Percentiles rank a stretch among this genome's conserved stretches.
Conservation (phyloP, 805 yeast genomes). For the Blastobotrys muscicola region DNA sequence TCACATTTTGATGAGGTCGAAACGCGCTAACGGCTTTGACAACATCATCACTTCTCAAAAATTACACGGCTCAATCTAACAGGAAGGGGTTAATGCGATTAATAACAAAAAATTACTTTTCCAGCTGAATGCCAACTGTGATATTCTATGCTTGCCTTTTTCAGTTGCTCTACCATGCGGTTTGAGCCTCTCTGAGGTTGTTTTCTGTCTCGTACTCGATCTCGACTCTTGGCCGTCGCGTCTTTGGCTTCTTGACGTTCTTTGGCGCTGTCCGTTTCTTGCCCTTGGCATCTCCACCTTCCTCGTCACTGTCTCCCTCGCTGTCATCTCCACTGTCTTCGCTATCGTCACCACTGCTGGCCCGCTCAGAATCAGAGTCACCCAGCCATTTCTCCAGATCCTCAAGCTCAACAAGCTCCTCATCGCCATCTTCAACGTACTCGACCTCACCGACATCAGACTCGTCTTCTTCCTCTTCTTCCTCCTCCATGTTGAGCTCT, state of each 20-base stretch:
- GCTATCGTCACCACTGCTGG: slow-evolving; percentile 9
- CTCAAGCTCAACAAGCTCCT: slow-evolving; percentile 84
- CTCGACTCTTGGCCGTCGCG: slow-evolving; percentile 17
- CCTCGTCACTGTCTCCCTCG: slow-evolving; percentile 28
- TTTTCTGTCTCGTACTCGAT: slow-evolving; percentile 22
- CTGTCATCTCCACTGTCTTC: slow-evolving; percentile 31
- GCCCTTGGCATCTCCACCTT: slow-evolving; percentile 14
- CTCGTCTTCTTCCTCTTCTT: slow-evolving; percentile 40
- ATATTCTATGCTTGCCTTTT: background rate
- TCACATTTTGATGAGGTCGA: too few relatives aligned
- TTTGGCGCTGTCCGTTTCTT: slow-evolving; percentile 3
- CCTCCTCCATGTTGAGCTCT: slow-evolving; percentile 37
- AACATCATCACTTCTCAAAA: too few relatives aligned
- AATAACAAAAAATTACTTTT: background rate
- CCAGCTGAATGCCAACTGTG: background rate
- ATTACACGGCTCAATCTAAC: too few relatives aligned
- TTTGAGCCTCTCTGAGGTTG: slow-evolving; percentile 4
- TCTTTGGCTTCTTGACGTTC: slow-evolving; percentile 8
- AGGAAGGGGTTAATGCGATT: too few relatives aligned
- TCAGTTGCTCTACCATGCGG: slow-evolving; percentile 2
- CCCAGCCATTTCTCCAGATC: slow-evolving; percentile 83
- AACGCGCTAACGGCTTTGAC: too few relatives aligned
- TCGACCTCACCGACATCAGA: slow-evolving; percentile 70
- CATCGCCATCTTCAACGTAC: slow-evolving; percentile 83
- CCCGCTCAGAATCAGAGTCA: slow-evolving; percentile 30